Base-by-base conservation (phyloP, 1,139 yeast species). In the Kodamaea ohmeri region DNA sequence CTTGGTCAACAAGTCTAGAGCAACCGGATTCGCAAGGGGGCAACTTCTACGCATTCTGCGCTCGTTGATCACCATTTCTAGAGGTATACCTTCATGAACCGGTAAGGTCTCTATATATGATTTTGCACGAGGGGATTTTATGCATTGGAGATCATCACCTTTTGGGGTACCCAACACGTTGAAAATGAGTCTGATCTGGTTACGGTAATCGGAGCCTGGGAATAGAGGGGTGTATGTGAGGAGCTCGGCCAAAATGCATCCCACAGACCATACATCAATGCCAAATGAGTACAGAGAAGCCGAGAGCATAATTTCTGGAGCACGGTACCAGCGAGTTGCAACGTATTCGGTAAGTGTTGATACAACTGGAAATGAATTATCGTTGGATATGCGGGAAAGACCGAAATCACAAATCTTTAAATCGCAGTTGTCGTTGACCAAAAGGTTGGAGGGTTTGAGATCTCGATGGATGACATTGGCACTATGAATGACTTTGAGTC, bases 391-490 rank as follows among this genome's bases (percentile, higher is more conserved):
- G 43, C 80, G 61, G 2, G 79, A 75, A 21, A 78, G 53, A 8
- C 87, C 98, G 60, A 92, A 92, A 65, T 92, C 98, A 67, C 97
- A 90, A 52, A 92, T 92, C 61, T 90, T 90, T 56, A 92, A 72
- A 63, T 92, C 97, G 66, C 97, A 92, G 63, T 90, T 89, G 65
- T 90, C 97, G 59, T 90, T 90, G 52, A 92, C 86, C 45, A 92
- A 72, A 45, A 92, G 87, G 63, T 92, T 92, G 45, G 92, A 81
- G 6, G 98, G 98, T 63, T 89, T 88, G 53, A 90, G 71, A 65
- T 92, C 98, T 50, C 97, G 77, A 60, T 92, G 98, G 48, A 92
- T 92, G 11, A 92, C 97, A 20, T 96, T 96, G 0, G 97, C 97
- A 6, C 96, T 85, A 63, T 92, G 98, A 40, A 92, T 96, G 57